These are phyloP conservation scores for Diplosphaera chodatii DNA, from an alignment of 139 green algal genomes.

Conservation along the genomic window DNA sequence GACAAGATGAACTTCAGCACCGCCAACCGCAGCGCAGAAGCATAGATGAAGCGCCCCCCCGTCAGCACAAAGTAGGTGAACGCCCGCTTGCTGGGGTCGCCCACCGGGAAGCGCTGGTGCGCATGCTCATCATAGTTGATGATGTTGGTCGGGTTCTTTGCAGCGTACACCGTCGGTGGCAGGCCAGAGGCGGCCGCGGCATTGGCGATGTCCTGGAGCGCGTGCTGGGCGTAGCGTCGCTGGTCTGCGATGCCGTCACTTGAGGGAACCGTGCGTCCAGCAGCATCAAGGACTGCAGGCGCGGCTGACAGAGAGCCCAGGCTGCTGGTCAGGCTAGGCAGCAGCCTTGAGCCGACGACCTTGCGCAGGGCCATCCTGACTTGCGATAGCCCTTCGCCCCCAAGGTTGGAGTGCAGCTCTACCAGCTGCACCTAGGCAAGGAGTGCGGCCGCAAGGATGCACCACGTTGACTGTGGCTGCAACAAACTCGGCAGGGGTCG, in stretches of 20 bases:
- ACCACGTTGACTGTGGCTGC: no score
- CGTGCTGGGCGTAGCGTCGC: background rate
- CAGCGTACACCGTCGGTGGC: conserved; percentile 37
- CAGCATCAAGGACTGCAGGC: background rate
- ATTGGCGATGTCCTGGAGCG: background rate
- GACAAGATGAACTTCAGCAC: conserved; percentile 96
- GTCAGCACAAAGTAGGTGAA: conserved; percentile 98
- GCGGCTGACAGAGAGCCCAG: background rate
- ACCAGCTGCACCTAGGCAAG: no score
- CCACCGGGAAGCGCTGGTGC: conserved; percentile 74
- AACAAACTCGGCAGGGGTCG: no score
- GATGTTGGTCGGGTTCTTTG: conserved; percentile 65
- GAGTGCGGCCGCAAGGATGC: no score
- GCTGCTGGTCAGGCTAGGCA: background rate
- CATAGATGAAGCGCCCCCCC: conserved; percentile 96
- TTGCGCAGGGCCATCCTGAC: background rate
- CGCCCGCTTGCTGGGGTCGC: conserved; percentile 79
- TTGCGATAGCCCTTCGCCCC: no score
- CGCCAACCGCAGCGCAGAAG: conserved; percentile 84
- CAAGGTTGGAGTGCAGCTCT: no score
- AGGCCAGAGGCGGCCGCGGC: conserved; percentile 22
- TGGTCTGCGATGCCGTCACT: background rate
- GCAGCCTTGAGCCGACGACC: background rate
- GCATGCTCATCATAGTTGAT: conserved; percentile 82
- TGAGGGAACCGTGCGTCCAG: no score